Percentiles rank a stretch among this genome's conserved stretches.
Conservation (phyloP, 805 yeast genomes). For the Saccharomycopsis vini region DNA sequence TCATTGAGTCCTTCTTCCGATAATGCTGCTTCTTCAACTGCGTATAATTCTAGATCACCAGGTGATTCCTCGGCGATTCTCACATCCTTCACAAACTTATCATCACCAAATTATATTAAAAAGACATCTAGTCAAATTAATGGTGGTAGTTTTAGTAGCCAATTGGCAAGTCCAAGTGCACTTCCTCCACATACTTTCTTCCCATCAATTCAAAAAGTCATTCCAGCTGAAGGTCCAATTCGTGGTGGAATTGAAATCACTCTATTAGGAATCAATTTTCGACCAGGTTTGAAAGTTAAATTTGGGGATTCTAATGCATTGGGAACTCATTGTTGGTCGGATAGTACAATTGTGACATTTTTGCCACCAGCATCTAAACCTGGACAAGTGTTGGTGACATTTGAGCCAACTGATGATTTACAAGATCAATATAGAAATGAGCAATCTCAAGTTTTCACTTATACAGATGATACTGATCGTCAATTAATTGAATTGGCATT, state of each 20-base stretch:
- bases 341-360: constrained; percentile 84
- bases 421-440: constrained; percentile 3
- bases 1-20: constrained; percentile 12
- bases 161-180: not conserved
- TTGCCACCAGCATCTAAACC: constrained; percentile 85
- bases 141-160: not conserved
- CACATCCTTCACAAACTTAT: constrained; percentile 11
- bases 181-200: not conserved
- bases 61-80: constrained; percentile 16
- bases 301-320: constrained; percentile 77
- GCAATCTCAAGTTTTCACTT: constrained; percentile 61
- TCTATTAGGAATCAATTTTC: constrained; percentile 76
- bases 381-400: constrained; percentile 88
- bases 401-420: constrained; percentile 29
- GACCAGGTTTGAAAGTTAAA: constrained; percentile 71
- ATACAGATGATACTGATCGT: constrained; percentile 89
- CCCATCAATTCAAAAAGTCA: constrained; percentile 74
- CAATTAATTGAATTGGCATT: constrained; percentile 91
- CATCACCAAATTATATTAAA: constrained; percentile 10
- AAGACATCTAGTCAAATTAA: constrained; percentile 8
- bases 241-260: constrained; percentile 97
- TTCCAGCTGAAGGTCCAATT: constrained; percentile 92
- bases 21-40: constrained; percentile 7
- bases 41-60: constrained; percentile 10
- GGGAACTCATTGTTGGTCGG: constrained; percentile 95